Evolutionary conservation across 169 alveolate genomes (phyloP).

Genomic region (Eimeria falciformis): DNA sequence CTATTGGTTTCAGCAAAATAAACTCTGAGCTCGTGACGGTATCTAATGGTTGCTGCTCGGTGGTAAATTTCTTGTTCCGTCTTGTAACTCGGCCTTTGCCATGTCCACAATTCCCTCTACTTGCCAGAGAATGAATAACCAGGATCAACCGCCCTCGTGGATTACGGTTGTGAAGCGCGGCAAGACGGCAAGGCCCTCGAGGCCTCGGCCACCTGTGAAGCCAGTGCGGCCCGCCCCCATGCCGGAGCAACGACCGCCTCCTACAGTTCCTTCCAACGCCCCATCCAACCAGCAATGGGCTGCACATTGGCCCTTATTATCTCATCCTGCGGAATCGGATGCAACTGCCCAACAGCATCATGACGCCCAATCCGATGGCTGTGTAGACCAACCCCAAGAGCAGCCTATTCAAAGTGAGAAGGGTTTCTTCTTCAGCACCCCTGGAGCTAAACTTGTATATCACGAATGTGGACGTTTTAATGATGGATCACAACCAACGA

Average conservation of each 20-base stretch:
- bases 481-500: no score
- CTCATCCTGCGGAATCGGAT: not conserved
- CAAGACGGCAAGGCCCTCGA: not conserved
- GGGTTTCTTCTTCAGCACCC: not conserved
- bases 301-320: slow-evolving; percentile 14
- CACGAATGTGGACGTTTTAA: no score
- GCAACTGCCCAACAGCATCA: not conserved
- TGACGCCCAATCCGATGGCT: not conserved
- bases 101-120: no score
- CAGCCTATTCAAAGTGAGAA: not conserved
- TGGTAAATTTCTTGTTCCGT: no score
- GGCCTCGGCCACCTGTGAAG: not conserved
- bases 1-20: no score
- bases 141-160: not conserved
- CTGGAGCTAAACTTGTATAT: not conserved
- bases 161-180: slow-evolving; percentile 51
- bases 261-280: slow-evolving; percentile 32
- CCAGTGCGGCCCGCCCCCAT: not conserved
- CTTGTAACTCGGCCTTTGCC: no score
- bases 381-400: not conserved
- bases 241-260: slow-evolving; percentile 23
- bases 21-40: no score
- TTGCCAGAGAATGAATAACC: not conserved
- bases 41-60: no score
- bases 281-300: slow-evolving; percentile 53